Base-by-base conservation (phyloP, 768 basidiomycete genomes). In the Pholiota conissans region DNA sequence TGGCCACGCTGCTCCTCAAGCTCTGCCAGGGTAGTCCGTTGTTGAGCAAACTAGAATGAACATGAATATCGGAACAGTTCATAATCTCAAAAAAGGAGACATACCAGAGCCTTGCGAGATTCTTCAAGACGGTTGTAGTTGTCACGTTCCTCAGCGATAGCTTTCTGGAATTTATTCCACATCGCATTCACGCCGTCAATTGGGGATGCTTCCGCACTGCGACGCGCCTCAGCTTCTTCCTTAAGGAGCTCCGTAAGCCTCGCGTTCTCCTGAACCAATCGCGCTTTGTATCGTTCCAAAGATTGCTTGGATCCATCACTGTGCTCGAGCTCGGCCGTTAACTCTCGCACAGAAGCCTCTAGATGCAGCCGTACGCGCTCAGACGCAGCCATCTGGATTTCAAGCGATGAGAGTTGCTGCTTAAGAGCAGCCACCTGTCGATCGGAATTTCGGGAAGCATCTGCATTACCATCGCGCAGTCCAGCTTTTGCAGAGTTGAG, bases 221-320 rank as follows among this genome's bases (percentile, higher is more conserved):
- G 77, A 51, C 86, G 84, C 14, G 87, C 85, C 52, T 86, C 79
- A 1, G 82, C 79, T 62, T 89, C 87, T 37, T 88, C 85, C 53
- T 83, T 75, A 10, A 89, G 71, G 34, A 89, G 68, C 57, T 84
- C 81, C 2, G 76, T 69, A 1, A 89, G 71, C 40, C 79, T 74
- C 4, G 73, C 68, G 61, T 87, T 87, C 71, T 89, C 86, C 52
- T 78, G 78, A 0, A 82, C 70, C 14, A 88, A 70, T 18, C 82
- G 78, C n/a, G 77, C 69, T 28, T 81, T 80, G 65, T 83, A 84
- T 48, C 77, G 75, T 49, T 86, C 81, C 29, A 89, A 66, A 49
- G 80, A 86, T 62, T 85, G 80, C 62, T 83, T 85, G 1, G 87
- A 86, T 4, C 84, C 87, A 60, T 89, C 86, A 59, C 77, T 83